Conservation (phyloP, 2,329 filamentous ascomycete species). For the Fusarium decemcellulare region DNA sequence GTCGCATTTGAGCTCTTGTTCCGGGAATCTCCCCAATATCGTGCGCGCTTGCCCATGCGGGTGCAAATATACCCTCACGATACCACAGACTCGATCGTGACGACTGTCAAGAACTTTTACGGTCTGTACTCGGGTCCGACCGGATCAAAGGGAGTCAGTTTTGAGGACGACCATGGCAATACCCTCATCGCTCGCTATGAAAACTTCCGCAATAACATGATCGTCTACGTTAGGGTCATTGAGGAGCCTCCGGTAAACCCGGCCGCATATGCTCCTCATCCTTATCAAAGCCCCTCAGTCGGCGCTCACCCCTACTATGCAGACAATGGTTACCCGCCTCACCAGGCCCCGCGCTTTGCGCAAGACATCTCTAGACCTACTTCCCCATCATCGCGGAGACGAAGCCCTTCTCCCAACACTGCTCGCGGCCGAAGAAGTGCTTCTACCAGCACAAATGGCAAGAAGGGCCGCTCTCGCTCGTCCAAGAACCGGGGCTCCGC, state of each 20-base stretch:
- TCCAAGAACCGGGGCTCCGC: slow-evolving; percentile 74
- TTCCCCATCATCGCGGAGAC: slow-evolving; percentile 80
- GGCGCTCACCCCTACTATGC: slow-evolving; percentile 68
- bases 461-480: slow-evolving; percentile 79
- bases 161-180: slow-evolving; percentile 90
- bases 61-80: slow-evolving; percentile 96
- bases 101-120: slow-evolving; percentile 99
- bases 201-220: slow-evolving; percentile 94
- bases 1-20: slow-evolving; percentile 85
- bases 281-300: slow-evolving; percentile 66
- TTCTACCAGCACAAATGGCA: slow-evolving; percentile 74
- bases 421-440: slow-evolving; percentile 81
- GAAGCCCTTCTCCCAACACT: slow-evolving; percentile 82
- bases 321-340: slow-evolving; percentile 66
- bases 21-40: slow-evolving; percentile 75
- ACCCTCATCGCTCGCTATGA: slow-evolving; percentile 96
- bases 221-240: slow-evolving; percentile 91
- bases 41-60: slow-evolving; percentile 84
- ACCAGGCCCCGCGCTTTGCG: slow-evolving; percentile 64
- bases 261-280: slow-evolving; percentile 65
- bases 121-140: slow-evolving; percentile 85
- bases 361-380: slow-evolving; percentile 76
- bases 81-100: slow-evolving; percentile 97
- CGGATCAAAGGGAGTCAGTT: slow-evolving; percentile 87
- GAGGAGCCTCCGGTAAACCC: slow-evolving; percentile 66